Evolutionary conservation across 1,284 basidiomycete species (phyloP).

Genomic region (Puccinia polysora): DNA sequence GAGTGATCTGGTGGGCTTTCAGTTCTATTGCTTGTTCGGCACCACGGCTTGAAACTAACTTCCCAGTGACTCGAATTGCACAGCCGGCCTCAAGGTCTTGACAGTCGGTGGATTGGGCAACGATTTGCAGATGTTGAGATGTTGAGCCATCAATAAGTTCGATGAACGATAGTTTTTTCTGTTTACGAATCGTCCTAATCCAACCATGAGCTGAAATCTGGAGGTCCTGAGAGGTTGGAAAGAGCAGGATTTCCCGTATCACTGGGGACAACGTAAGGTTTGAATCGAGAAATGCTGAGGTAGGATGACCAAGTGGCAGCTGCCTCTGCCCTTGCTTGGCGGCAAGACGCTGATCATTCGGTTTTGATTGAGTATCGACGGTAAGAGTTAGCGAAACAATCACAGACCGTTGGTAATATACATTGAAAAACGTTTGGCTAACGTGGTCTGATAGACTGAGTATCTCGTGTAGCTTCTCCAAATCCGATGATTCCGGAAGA

Average conservation of each 20-base stretch:
- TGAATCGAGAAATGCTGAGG: not conserved
- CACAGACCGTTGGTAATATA: not conserved
- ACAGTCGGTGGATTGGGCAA: slow-evolving; percentile 2
- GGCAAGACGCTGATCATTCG: not conserved
- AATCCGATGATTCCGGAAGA: slow-evolving; percentile 1
- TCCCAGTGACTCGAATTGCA: slow-evolving; percentile 26
- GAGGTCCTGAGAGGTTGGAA: not conserved
- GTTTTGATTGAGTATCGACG: not conserved
- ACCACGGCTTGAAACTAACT: slow-evolving; percentile 25
- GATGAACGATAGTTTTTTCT: slow-evolving; percentile 20
- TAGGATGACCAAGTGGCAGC: not conserved
- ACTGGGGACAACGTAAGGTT: slow-evolving; percentile 50
- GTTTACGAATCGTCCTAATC: slow-evolving; percentile 32
- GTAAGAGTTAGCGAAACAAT: not conserved
- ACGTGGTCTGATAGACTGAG: not conserved
- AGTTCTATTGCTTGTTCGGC: slow-evolving; percentile 19
- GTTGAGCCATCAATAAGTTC: slow-evolving; percentile 37
- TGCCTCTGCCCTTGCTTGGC: not conserved
- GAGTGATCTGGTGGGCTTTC: not conserved
- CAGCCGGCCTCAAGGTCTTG: slow-evolving; percentile 22
- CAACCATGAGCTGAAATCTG: slow-evolving; percentile 22
- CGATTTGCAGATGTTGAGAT: slow-evolving; percentile 25
- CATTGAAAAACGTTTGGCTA: not conserved
- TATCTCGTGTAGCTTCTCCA: not conserved
- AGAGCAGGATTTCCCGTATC: slow-evolving; percentile 20